Conservation (phyloP, 768 basidiomycete genomes). For the Megacollybia marginata region DNA sequence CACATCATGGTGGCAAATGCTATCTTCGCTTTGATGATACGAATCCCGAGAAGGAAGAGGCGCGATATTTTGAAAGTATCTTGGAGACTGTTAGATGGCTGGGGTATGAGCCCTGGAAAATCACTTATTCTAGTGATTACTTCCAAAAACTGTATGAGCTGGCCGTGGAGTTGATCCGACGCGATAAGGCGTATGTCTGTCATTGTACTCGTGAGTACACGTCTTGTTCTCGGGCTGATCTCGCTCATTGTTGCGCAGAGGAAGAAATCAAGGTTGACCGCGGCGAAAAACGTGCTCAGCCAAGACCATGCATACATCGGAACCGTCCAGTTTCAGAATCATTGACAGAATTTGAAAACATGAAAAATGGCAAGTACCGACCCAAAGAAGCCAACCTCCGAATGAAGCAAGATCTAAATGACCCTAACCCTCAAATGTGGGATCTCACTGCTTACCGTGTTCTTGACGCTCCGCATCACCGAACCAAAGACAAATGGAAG, state of each 20-base stretch:
- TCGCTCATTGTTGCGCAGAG: constrained; percentile 36
- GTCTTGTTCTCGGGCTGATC: not conserved
- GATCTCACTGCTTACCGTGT: constrained; percentile 96
- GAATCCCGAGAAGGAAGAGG: constrained; percentile 98
- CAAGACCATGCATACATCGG: constrained; percentile 83
- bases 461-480: constrained; percentile 83
- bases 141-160: constrained; percentile 82
- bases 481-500: constrained; percentile 89
- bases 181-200: constrained; percentile 92
- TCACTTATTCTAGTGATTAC: constrained; percentile 98
- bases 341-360: constrained; percentile 78
- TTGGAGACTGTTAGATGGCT: constrained; percentile 94
- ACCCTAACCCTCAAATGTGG: constrained; percentile 99
- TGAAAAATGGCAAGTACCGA: constrained; percentile 85
- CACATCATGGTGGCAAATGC: constrained; percentile 84
- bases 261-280: constrained; percentile 88
- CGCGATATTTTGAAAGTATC: constrained; percentile 92
- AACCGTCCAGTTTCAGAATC: constrained; percentile 83
- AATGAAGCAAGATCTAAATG: constrained; percentile 94
- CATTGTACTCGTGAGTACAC: constrained; percentile 81
- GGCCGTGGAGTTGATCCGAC: constrained; percentile 80
- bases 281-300: constrained; percentile 77
- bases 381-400: constrained; percentile 90
- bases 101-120: constrained; percentile 96
- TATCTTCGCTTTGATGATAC: constrained; percentile 98